Evolutionary conservation across 1,284 basidiomycete species (phyloP).

Genomic region (Ustilago lituana): DNA sequence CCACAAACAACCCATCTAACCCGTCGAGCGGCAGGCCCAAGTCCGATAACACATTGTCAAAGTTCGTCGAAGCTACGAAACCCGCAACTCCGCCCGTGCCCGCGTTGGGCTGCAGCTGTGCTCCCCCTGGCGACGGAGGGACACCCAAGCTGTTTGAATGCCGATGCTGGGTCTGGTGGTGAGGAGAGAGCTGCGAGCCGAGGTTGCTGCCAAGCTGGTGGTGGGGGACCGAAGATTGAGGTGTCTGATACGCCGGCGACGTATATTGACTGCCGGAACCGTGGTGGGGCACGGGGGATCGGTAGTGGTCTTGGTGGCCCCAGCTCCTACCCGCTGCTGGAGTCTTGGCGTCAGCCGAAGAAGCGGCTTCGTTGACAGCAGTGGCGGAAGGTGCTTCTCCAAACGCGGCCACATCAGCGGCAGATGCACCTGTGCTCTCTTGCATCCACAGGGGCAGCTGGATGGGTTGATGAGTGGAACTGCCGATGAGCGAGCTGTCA

Average conservation of each 20-base stretch:
- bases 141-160: conserved; percentile 11
- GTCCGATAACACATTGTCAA: conserved; percentile 42
- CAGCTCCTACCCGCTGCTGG: conserved; percentile 11
- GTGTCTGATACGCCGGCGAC: conserved; percentile 19
- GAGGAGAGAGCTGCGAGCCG: not conserved
- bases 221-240: not conserved
- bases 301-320: conserved; percentile 41
- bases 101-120: conserved; percentile 1
- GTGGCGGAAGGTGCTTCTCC: conserved; percentile 7
- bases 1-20: conserved; percentile 41
- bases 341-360: conserved; percentile 3
- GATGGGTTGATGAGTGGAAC: conserved; percentile 15
- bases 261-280: conserved; percentile 10
- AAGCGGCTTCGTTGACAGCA: not conserved
- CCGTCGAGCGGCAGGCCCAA: conserved; percentile 41
- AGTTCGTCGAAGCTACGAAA: conserved; percentile 31
- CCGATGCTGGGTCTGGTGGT: conserved; percentile 10
- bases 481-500: not conserved
- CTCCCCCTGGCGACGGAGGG: not conserved
- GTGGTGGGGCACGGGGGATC: conserved; percentile 34
- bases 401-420: conserved; percentile 14
- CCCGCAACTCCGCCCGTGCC: not conserved
- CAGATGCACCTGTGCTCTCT: conserved; percentile 26
- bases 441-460: conserved; percentile 54
- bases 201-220: conserved; percentile 3